Percentiles rank a stretch among this genome's conserved stretches.
phyloP scores from a whole-genome alignment of 2,329 filamentous ascomycete species.

The Exophiala bonariae region DNA sequence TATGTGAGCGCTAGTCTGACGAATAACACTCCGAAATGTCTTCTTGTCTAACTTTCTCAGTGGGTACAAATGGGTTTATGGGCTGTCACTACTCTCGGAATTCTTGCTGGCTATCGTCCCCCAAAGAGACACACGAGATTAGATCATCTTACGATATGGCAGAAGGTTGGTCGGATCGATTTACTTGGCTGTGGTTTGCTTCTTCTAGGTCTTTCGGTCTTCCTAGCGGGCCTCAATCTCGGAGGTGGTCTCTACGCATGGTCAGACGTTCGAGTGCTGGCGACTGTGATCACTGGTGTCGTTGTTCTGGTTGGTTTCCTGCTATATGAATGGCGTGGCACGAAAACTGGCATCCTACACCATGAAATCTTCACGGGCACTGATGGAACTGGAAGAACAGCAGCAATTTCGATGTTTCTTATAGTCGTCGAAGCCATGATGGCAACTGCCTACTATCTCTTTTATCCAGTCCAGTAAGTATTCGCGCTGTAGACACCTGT shows the following conservation, averaged over 20 bases:
- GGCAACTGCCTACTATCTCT: slow-evolving; percentile 2
- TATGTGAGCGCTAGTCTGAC: slow-evolving; percentile 10
- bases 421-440: slow-evolving; percentile 9
- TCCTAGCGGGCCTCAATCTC: slow-evolving; percentile 11
- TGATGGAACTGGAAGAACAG: slow-evolving; percentile 3
- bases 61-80: slow-evolving; percentile 16
- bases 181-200: slow-evolving; percentile 9
- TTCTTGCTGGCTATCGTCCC: slow-evolving; percentile 14
- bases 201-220: slow-evolving; percentile 11
- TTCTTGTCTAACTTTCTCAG: slow-evolving; percentile 1
- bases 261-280: slow-evolving; percentile 7
- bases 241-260: slow-evolving; percentile 17
- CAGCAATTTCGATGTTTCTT: slow-evolving; percentile 3
- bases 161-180: slow-evolving; percentile 12
- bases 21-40: background rate
- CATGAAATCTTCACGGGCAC: slow-evolving; percentile 16
- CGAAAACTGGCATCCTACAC: slow-evolving; percentile 14
- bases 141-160: slow-evolving; percentile 13
- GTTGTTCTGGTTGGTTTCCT: slow-evolving; percentile 12
- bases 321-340: slow-evolving; percentile 18
- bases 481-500: background rate
- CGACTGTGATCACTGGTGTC: slow-evolving; percentile 13
- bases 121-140: slow-evolving; percentile 16
- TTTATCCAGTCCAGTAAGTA: slow-evolving; percentile 7
- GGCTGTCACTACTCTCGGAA: slow-evolving; percentile 6